phyloP scores from a whole-genome alignment of 768 basidiomycete species.

The Lentinula lateritia region DNA sequence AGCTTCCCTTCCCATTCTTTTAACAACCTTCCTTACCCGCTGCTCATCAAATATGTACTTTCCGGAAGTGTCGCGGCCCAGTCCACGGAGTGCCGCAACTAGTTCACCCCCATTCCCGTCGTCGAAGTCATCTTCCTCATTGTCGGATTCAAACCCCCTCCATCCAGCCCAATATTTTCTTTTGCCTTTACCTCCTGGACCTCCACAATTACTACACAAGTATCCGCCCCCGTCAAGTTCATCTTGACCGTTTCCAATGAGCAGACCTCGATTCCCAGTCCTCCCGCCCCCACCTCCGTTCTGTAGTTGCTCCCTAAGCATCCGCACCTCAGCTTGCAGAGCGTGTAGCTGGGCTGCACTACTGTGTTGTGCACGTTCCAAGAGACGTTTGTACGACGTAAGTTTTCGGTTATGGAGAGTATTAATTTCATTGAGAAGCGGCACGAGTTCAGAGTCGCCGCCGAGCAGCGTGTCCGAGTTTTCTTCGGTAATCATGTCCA shows the following conservation, averaged over 20 bases:
- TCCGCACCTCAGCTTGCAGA: constrained; percentile 72
- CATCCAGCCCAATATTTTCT: constrained; percentile 75
- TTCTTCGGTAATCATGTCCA: constrained; percentile 63
- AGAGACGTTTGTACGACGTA: too few relatives aligned
- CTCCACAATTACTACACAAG: constrained; percentile 48
- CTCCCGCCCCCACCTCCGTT: constrained; percentile 11
- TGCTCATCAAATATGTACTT: constrained; percentile 66
- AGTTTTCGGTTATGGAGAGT: too few relatives aligned
- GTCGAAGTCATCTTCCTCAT: constrained; percentile 28
- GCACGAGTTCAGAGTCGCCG: too few relatives aligned
- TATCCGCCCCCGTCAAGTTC: constrained; percentile 14
- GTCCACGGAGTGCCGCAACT: constrained; percentile 41
- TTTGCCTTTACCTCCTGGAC: constrained; percentile 53
- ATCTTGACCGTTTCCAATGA: constrained; percentile 14
- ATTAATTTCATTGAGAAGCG: too few relatives aligned
- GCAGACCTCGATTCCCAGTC: background rate
- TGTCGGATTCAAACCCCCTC: constrained; percentile 41
- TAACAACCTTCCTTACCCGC: constrained; percentile 60
- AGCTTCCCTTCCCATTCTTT: constrained; percentile 58
- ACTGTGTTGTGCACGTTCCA: constrained; percentile 30
- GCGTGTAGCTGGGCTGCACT: constrained; percentile 82
- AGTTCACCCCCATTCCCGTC: constrained; percentile 30
- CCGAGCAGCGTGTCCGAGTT: constrained; percentile 5
- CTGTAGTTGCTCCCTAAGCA: constrained; percentile 47
- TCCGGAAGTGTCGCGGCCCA: constrained; percentile 23